phyloP scores from a whole-genome alignment of 2,329 filamentous ascomycete species.

The Microcyclospora tardicrescens region DNA sequence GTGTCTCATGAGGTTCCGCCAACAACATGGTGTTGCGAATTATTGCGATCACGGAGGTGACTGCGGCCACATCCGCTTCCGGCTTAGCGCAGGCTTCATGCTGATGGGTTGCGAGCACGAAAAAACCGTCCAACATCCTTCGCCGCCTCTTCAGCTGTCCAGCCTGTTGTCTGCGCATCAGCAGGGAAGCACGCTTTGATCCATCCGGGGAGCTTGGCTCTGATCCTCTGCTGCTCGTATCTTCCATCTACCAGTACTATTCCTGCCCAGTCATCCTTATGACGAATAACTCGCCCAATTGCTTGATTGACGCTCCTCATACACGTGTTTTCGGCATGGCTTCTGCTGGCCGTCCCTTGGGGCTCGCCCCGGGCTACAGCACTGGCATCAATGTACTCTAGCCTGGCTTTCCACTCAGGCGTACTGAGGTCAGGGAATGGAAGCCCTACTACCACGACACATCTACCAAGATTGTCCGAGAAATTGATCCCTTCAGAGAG shows the following conservation, averaged over 20 bases:
- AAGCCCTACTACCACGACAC: constrained; percentile 80
- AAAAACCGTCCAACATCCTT: constrained; percentile 7
- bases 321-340: constrained; percentile 88
- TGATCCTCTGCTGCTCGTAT: constrained; percentile 62
- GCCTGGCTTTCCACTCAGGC: constrained; percentile 84
- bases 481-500: constrained; percentile 99
- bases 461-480: constrained; percentile 75
- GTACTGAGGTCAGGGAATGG: constrained; percentile 86
- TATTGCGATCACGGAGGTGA: too few species aligned
- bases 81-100: too few species aligned
- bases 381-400: constrained; percentile 67
- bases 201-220: constrained; percentile 75
- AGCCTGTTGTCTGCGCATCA: constrained; percentile 21
- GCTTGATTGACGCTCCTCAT: constrained; percentile 97
- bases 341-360: constrained; percentile 44
- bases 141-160: constrained; percentile 21
- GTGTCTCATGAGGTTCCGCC: too few species aligned
- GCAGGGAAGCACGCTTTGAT: constrained; percentile 55
- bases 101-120: too few species aligned
- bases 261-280: constrained; percentile 75
- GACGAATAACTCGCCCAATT: constrained; percentile 82
- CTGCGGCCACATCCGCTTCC: too few species aligned
- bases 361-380: constrained; percentile 24
- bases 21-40: too few species aligned
- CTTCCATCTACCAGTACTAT: constrained; percentile 75